A percentile compares a stretch with the other conserved stretches of the same genome.
These are phyloP conservation scores for Leersia perrieri DNA, from an alignment of 176 grass and related monocot genomes.

Conservation along the genomic window DNA sequence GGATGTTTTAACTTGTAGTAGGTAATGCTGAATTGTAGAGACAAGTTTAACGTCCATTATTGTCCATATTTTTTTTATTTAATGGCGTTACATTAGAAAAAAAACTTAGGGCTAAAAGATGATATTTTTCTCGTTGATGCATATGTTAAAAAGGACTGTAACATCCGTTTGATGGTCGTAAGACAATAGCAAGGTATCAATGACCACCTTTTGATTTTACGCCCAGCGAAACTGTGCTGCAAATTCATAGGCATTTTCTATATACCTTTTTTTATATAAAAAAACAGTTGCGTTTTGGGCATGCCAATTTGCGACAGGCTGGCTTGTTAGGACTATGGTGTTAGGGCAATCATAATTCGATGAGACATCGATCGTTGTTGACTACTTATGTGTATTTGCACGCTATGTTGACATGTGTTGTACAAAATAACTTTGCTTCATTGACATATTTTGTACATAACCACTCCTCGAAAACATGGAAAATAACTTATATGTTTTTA, in stretches of 20 bases:
- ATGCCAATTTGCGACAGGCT: constrained; percentile 24
- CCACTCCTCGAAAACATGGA: not conserved
- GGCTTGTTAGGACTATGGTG: not conserved
- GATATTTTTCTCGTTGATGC: not conserved
- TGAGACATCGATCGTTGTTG: not conserved
- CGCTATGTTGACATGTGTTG: not conserved
- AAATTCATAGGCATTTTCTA: not conserved
- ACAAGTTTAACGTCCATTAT: constrained; percentile 20
- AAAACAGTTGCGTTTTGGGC: not conserved
- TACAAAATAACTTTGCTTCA: not conserved
- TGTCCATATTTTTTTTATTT: not conserved
- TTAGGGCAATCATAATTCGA: constrained; percentile 11
- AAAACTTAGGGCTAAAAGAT: not conserved
- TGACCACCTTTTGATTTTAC: not conserved
- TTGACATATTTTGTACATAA: not conserved
- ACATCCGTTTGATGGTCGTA: not conserved
- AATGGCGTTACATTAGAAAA: not conserved
- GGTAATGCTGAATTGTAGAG: constrained; percentile 23
- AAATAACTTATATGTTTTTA: not conserved
- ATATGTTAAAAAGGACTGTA: not conserved
- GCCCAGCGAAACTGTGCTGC: too few species aligned
- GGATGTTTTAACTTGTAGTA: constrained; percentile 45
- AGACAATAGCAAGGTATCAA: not conserved
- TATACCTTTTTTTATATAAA: not conserved
- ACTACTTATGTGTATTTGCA: not conserved